Base-by-base conservation (phyloP, 2,329 filamentous ascomycete genomes). In the Xylariaceae sp. region DNA sequence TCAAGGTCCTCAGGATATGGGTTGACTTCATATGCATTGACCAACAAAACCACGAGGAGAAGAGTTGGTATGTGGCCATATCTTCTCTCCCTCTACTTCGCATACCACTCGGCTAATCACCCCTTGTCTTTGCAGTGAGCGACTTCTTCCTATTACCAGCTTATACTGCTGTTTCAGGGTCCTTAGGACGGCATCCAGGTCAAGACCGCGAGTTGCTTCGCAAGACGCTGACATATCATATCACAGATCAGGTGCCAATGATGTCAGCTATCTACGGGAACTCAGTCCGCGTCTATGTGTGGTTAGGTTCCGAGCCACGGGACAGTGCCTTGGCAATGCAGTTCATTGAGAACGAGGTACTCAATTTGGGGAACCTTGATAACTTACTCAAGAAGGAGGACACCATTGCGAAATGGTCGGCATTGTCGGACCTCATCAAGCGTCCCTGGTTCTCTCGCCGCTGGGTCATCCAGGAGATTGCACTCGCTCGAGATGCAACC, bases 1-100 rank as follows among this genome's bases (percentile, higher is more conserved):
- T 12, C 21, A 12, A 23, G 8, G 12, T 12, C 21, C 21, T 8
- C 8, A 23, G 8, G 12, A 27, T 36, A 19, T 36, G 33, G 33
- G 19, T 31, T n/a, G 33, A 36, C 24, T 22, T 19, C 14, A 26
- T 36, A 8, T 36, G 33, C 21, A 36, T 36, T 12, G 21, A 27
- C 17, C 33, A 36, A 13, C 8, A 24, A 5, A 15, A 31, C 22
- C 11, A 6, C 13, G 10, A 31, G 5, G 33, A 36, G 22, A 31
- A 28, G 19, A 19, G 26, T 15, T 15, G n/a, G n/a, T n/a, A n/a
- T n/a, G n/a, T n/a, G n/a, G n/a, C n/a, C n/a, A n/a, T n/a, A n/a
- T n/a, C n/a, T n/a, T n/a, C n/a, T n/a, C n/a, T n/a, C n/a, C n/a
- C n/a, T n/a, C n/a, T n/a, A n/a, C n/a, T n/a, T n/a, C n/a, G n/a